Evolutionary conservation across 306 rosid genomes (phyloP), one percentile per base, ranked within the genome.

Genomic region (Citrullus colocynthis): DNA sequence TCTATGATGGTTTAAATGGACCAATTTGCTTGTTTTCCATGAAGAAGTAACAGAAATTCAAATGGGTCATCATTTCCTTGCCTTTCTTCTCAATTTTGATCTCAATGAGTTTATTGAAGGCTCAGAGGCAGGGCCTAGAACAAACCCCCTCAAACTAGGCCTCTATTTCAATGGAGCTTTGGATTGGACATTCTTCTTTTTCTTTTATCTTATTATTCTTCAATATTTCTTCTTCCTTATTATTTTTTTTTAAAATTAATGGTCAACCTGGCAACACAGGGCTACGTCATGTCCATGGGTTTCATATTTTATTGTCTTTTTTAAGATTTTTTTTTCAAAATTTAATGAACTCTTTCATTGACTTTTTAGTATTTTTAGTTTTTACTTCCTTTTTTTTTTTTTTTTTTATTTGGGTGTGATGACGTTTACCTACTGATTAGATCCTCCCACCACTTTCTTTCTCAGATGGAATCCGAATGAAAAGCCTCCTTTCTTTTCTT

Each of bases 361-460:
- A 91, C 96, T 88, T 88, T 54, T 36, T 69, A 54, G 78, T 4
- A 20, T 28, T 6, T 3, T 39, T n/a, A 4, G 28, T 24, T 24
- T 24, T 24, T 24, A 24, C 1, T 24, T n/a, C n/a, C n/a, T 20
- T 32, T 13, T 81, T 76, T 86, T 15, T 2, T 51, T 7, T 51
- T 5, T 51, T 51, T 14, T 51, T 51, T 14, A 14, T 15, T 51
- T 15, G 15, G n/a, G 87, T 74, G 88, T 74, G 60, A 85, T 83
- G 89, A 88, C 91, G 89, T 87, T 69, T 80, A 49, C 65, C 86
- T 82, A 42, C 85, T 83, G 88, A 86, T 84, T 88, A 82, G 91
- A 91, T 88, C 86, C 91, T 85, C 86, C 84, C 83, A 39, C 78
- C 88, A 85, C 75, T 78, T 81, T 89, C 80, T 74, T 73, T 78